phyloP scores from a whole-genome alignment of 257 asterid species.

The Solanum arcanum region DNA sequence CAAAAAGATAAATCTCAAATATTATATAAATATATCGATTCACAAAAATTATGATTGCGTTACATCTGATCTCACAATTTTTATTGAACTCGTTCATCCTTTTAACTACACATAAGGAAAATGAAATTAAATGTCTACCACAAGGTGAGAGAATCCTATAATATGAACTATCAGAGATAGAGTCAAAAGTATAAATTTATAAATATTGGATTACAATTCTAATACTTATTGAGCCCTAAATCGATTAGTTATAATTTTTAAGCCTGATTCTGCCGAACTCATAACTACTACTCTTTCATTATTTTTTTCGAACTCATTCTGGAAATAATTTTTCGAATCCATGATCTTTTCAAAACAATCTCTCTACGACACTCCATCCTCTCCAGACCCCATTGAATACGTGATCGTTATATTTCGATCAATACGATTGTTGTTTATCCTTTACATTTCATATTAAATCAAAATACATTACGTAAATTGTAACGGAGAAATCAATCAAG shows the following conservation, averaged over 20 bases:
- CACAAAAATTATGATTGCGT: background rate
- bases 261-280: background rate
- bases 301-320: background rate
- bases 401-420: background rate
- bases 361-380: rapidly evolving
- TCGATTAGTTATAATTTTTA: background rate
- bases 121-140: background rate
- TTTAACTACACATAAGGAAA: background rate
- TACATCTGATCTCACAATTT: background rate
- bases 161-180: background rate
- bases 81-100: background rate
- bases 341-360: background rate
- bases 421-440: background rate
- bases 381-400: background rate
- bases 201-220: background rate
- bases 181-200: background rate
- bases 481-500: background rate
- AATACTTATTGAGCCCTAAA: background rate
- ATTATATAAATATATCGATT: background rate
- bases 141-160: background rate
- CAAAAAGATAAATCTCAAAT: background rate
- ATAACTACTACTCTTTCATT: background rate
- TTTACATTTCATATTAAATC: background rate
- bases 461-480: background rate
- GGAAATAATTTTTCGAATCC: background rate